Conservation (phyloP, 2,329 filamentous ascomycete species). For the Clonostachys chloroleuca region DNA sequence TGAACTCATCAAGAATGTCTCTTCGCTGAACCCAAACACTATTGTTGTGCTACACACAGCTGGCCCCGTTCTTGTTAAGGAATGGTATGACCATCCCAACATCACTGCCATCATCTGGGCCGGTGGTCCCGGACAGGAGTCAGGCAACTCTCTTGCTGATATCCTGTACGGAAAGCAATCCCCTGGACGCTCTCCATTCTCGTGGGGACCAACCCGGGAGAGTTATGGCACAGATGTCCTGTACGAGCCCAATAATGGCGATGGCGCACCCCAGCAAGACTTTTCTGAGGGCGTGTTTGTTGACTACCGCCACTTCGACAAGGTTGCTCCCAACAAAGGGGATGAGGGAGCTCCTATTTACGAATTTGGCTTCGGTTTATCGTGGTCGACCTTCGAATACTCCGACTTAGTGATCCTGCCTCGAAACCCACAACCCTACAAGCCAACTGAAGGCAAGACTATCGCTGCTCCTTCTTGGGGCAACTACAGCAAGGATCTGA, state of each 20-base stretch:
- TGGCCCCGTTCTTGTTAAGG: constrained; percentile 71
- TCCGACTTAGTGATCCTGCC: constrained; percentile 59
- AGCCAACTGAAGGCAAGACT: constrained; percentile 57
- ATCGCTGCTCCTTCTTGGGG: constrained; percentile 60
- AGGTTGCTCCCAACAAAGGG: constrained; percentile 28
- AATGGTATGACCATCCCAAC: constrained; percentile 73
- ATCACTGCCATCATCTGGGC: constrained; percentile 82
- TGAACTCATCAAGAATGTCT: constrained; percentile 74
- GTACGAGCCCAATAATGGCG: constrained; percentile 65
- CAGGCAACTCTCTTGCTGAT: constrained; percentile 73
- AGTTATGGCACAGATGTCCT: constrained; percentile 68
- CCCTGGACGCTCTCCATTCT: constrained; percentile 77
- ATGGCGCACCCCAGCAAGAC: constrained; percentile 62
- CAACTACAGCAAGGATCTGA: constrained; percentile 55
- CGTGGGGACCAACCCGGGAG: constrained; percentile 63
- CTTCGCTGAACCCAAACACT: constrained; percentile 77
- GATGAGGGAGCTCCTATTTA: constrained; percentile 56
- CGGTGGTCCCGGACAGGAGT: constrained; percentile 78
- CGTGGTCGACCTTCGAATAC: constrained; percentile 76
- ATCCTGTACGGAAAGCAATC: constrained; percentile 81
- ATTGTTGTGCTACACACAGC: constrained; percentile 87
- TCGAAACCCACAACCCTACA: constrained; percentile 44
- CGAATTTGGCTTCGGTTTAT: constrained; percentile 78
- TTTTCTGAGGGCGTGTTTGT: constrained; percentile 79
- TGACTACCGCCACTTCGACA: constrained; percentile 66